These are phyloP conservation scores for Plectosphaerella sp. DNA, from an alignment of 2,329 filamentous ascomycete genomes.

Conservation along the genomic window DNA sequence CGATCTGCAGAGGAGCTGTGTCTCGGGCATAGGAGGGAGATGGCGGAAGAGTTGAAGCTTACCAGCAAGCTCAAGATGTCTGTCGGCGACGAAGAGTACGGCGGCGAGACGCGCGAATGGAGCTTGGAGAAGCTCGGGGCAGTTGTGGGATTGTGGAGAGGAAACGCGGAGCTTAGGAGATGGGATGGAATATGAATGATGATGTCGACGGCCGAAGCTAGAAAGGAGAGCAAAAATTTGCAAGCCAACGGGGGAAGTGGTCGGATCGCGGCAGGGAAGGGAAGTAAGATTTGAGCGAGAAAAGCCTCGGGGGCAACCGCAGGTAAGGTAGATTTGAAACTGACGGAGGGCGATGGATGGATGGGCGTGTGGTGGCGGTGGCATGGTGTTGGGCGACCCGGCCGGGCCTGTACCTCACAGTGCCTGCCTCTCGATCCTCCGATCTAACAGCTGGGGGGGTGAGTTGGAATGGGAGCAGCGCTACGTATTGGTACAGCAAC, in stretches of 20 bases:
- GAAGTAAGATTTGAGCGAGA: constrained; percentile 4
- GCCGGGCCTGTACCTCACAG: not conserved
- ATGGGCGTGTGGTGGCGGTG: not conserved
- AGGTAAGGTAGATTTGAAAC: constrained; percentile 4
- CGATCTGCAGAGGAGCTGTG: not conserved
- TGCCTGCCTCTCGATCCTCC: not conserved
- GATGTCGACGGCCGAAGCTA: not conserved
- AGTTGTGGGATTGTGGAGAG: not conserved
- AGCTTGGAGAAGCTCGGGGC: not conserved
- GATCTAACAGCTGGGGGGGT: not conserved
- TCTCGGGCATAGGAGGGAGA: not conserved
- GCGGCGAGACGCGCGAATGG: not conserved
- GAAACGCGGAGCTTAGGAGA: not conserved
- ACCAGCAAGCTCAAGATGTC: not conserved
- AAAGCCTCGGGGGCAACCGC: constrained; percentile 7
- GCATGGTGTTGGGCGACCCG: not conserved
- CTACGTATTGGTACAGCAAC: constrained; percentile 7
- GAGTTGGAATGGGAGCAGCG: not conserved
- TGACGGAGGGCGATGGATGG: constrained; percentile 3
- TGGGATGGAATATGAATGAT: not conserved
- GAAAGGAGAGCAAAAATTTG: not conserved
- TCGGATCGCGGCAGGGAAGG: constrained; percentile 6
- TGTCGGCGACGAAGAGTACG: not conserved
- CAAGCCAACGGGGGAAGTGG: not conserved
- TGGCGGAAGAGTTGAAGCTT: not conserved